Percentiles rank a stretch among this genome's conserved stretches.
phyloP scores from a whole-genome alignment of 805 yeast species.

The Torulaspora gathmanii region DNA sequence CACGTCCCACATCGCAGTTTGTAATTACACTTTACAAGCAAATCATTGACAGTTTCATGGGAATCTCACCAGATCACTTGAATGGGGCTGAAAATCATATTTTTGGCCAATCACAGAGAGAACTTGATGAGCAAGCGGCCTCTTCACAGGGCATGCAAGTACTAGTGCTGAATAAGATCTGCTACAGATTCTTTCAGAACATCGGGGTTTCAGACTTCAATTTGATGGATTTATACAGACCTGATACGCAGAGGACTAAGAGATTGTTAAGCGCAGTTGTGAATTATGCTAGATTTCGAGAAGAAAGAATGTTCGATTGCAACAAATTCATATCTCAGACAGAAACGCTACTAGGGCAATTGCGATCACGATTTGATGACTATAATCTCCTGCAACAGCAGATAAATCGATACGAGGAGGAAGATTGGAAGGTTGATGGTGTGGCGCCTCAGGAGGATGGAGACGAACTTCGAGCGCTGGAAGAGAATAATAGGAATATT shows the following conservation, averaged over 20 bases:
- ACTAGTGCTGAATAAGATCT: conserved; percentile 54
- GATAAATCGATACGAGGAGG: conserved; percentile 36
- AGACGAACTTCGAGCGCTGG: conserved; percentile 40
- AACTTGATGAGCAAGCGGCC: conserved; percentile 30
- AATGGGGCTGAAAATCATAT: conserved; percentile 18
- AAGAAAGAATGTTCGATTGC: conserved; percentile 66
- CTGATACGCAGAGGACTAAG: conserved; percentile 63
- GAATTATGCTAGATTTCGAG: conserved; percentile 80
- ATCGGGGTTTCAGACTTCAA: conserved; percentile 78
- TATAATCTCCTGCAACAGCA: conserved; percentile 38
- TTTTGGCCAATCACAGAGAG: conserved; percentile 15
- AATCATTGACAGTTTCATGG: conserved; percentile 56
- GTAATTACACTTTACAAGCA: conserved; percentile 54
- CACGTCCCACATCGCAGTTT: conserved; percentile 54
- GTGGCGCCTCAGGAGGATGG: conserved; percentile 14
- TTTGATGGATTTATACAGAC: conserved; percentile 67
- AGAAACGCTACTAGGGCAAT: conserved; percentile 46
- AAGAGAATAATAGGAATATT: conserved; percentile 48
- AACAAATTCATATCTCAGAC: conserved; percentile 55
- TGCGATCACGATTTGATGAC: conserved; percentile 41
- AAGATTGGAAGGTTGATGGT: conserved; percentile 32
- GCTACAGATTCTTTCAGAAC: conserved; percentile 57
- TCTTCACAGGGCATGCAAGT: conserved; percentile 43
- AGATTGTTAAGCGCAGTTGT: conserved; percentile 76
- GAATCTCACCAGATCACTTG: conserved; percentile 40